A percentile compares a stretch with the other conserved stretches of the same genome.
These are phyloP conservation scores for Colletotrichum sp. DNA, from an alignment of 2,329 filamentous ascomycete species.

Conservation along the genomic window DNA sequence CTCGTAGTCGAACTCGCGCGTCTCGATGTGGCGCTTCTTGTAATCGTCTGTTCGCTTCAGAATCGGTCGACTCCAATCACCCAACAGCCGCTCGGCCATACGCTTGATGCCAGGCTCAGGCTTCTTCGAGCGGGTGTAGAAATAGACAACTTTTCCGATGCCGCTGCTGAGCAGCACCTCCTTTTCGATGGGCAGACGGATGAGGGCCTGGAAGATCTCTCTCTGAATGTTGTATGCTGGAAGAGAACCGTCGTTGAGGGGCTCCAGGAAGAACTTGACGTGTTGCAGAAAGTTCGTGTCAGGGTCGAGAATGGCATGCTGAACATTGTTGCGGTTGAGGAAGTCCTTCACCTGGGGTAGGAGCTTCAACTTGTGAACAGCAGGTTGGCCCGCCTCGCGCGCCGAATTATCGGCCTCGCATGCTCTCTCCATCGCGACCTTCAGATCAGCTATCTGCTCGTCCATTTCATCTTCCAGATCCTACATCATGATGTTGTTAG, in stretches of 20 bases:
- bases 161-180: conserved; percentile 89
- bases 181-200: conserved; percentile 85
- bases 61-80: conserved; percentile 95
- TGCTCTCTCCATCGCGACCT: conserved; percentile 87
- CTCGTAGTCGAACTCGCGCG: conserved; percentile 68
- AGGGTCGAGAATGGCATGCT: conserved; percentile 85
- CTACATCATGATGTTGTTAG: conserved; percentile 47
- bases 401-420: conserved; percentile 86
- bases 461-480: conserved; percentile 92
- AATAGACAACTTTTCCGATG: conserved; percentile 94
- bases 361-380: conserved; percentile 91
- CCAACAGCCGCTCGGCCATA: conserved; percentile 88
- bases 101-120: conserved; percentile 90
- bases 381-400: conserved; percentile 79
- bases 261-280: conserved; percentile 96
- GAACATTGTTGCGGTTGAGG: conserved; percentile 87
- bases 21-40: conserved; percentile 77
- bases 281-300: conserved; percentile 95
- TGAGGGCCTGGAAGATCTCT: conserved; percentile 84
- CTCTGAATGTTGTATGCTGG: conserved; percentile 98
- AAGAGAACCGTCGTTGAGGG: conserved; percentile 89
- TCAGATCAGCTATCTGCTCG: conserved; percentile 86
- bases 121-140: conserved; percentile 95
- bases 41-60: conserved; percentile 94
- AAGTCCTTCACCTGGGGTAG: conserved; percentile 88